Evolutionary conservation across 2,329 filamentous ascomycete species (phyloP).

Genomic region (Pseudogymnoascus pannorum): DNA sequence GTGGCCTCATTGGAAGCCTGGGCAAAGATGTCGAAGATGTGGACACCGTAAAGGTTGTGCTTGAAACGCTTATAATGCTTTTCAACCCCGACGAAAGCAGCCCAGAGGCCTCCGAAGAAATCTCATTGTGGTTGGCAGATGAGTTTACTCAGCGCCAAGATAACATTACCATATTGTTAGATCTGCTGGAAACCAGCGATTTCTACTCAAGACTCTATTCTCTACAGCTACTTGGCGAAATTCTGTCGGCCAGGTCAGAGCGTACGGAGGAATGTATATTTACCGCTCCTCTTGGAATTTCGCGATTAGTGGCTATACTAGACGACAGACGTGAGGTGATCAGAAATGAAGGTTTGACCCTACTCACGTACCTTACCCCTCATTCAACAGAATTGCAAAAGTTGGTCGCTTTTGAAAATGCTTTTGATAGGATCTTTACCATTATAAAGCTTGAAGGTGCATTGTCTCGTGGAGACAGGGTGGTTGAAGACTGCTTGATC

Average conservation of each 20-base stretch:
- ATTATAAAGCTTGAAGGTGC: constrained; percentile 79
- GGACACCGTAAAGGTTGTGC: constrained; percentile 88
- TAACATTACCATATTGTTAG: constrained; percentile 84
- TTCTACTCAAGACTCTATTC: constrained; percentile 91
- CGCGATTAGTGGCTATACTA: constrained; percentile 73
- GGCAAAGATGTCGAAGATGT: constrained; percentile 88
- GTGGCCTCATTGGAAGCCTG: constrained; percentile 78
- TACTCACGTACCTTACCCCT: constrained; percentile 82
- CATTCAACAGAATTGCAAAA: constrained; percentile 87
- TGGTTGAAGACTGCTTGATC: constrained; percentile 88
- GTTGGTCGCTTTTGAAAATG: constrained; percentile 89
- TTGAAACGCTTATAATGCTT: constrained; percentile 92
- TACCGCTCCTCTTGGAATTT: constrained; percentile 79
- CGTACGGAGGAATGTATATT: constrained; percentile 92
- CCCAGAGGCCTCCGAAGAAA: constrained; percentile 91
- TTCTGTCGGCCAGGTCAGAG: constrained; percentile 77
- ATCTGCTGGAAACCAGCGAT: constrained; percentile 78
- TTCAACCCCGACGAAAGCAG: constrained; percentile 68
- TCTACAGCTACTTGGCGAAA: constrained; percentile 79
- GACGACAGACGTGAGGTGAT: constrained; percentile 83
- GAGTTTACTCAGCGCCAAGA: constrained; percentile 97
- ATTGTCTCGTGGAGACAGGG: constrained; percentile 71
- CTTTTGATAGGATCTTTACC: constrained; percentile 78
- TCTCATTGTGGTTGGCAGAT: constrained; percentile 90
- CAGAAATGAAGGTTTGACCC: constrained; percentile 77